Conservation (phyloP, 306 rosid genomes). For the Vigna radiata region DNA sequence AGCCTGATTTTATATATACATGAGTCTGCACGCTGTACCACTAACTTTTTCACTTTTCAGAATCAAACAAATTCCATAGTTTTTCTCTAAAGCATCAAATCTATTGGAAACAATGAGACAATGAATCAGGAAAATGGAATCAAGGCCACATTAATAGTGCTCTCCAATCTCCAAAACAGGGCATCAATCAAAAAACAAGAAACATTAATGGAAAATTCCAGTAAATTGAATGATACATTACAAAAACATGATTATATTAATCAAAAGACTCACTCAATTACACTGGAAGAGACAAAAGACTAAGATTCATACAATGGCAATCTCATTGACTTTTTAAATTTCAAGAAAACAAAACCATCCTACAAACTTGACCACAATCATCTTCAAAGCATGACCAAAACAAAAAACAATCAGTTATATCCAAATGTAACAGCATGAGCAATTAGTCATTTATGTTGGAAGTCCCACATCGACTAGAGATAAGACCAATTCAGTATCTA, state of each 20-base stretch:
- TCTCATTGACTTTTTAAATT: constrained; percentile 22
- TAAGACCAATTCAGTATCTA: too few species aligned
- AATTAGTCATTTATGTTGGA: not conserved
- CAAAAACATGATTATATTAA: not conserved
- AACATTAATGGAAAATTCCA: not conserved
- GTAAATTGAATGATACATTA: not conserved
- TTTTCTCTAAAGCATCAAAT: too few species aligned
- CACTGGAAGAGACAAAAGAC: not conserved
- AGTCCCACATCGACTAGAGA: too few species aligned
- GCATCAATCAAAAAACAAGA: not conserved
- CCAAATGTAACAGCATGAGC: not conserved
- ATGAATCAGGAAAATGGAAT: constrained; percentile 13
- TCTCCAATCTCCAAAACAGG: constrained; percentile 22
- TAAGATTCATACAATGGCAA: not conserved
- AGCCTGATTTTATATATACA: too few species aligned
- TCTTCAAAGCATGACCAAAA: constrained; percentile 20
- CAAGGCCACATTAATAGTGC: constrained; percentile 3
- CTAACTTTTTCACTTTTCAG: too few species aligned
- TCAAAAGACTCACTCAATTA: not conserved
- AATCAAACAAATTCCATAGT: too few species aligned
- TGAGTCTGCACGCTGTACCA: too few species aligned
- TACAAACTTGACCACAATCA: not conserved
- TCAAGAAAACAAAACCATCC: constrained; percentile 18
- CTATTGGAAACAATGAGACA: not conserved
- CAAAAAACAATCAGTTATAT: not conserved